Conservation (phyloP, 2,329 filamentous ascomycete species). For the Cadophora gregata region DNA sequence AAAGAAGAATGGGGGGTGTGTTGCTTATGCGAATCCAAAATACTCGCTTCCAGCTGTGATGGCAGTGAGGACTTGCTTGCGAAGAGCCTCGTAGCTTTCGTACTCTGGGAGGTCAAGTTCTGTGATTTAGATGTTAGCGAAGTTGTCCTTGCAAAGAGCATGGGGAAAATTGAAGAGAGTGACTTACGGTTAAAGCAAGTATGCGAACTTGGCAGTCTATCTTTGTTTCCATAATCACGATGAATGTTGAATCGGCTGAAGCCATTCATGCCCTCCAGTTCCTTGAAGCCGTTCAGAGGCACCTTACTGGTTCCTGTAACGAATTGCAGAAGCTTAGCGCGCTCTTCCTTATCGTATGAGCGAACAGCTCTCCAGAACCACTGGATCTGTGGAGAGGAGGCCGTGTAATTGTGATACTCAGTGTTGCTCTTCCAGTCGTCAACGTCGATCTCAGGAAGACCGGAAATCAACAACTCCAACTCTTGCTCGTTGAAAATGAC, state of each 20-base stretch:
- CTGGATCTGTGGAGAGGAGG: slow-evolving; percentile 94
- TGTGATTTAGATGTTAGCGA: slow-evolving; percentile 48
- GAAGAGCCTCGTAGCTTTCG: slow-evolving; percentile 90
- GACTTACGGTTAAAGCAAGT: slow-evolving; percentile 99
- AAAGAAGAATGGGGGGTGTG: background rate
- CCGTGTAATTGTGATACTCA: slow-evolving; percentile 97
- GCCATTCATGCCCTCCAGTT: slow-evolving; percentile 98
- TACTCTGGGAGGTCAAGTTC: slow-evolving; percentile 99
- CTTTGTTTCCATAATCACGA: slow-evolving; percentile 95
- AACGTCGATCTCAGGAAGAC: slow-evolving; percentile 94
- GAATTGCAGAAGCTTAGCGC: slow-evolving; percentile 95
- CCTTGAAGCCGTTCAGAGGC: slow-evolving; percentile 97
- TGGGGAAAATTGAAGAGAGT: background rate
- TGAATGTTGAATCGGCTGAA: slow-evolving; percentile 99
- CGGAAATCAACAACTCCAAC: slow-evolving; percentile 93
- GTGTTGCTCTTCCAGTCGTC: slow-evolving; percentile 99
- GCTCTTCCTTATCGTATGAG: slow-evolving; percentile 98
- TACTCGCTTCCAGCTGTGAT: slow-evolving; percentile 98
- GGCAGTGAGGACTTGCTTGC: slow-evolving; percentile 88
- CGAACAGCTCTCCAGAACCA: slow-evolving; percentile 99
- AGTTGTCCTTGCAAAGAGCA: slow-evolving; percentile 17
- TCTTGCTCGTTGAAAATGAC: slow-evolving; percentile 99
- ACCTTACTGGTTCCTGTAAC: slow-evolving; percentile 99
- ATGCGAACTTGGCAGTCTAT: slow-evolving; percentile 92
- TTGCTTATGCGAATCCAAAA: slow-evolving; percentile 86